phyloP scores from a whole-genome alignment of 2,329 filamentous ascomycete species.

The Colletotrichum acutatum region DNA sequence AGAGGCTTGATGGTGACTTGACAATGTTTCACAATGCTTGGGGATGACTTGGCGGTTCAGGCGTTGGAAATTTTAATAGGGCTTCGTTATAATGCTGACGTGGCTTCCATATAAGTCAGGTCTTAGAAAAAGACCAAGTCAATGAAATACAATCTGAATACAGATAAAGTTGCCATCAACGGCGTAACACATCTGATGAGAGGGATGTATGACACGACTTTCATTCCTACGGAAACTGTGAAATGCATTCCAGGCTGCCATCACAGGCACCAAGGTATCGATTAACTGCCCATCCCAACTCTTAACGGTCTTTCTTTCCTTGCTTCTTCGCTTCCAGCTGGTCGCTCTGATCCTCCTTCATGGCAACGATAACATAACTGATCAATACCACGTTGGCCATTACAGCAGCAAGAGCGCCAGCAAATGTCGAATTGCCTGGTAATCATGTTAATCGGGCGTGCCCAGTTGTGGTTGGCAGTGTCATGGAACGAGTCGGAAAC shows the following conservation, averaged over 20 bases:
- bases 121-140: background rate
- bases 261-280: background rate
- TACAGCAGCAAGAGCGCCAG: conserved; percentile 85
- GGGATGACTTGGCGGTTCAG: background rate
- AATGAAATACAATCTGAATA: background rate
- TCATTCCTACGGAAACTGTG: background rate
- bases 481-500: too few species aligned
- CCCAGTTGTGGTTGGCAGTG: too few species aligned
- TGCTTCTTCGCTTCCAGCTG: conserved; percentile 52
- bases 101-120: background rate
- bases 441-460: background rate
- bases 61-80: background rate
- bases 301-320: conserved; percentile 61
- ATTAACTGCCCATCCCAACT: background rate
- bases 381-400: conserved; percentile 93
- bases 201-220: background rate
- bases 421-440: conserved; percentile 87
- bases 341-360: conserved; percentile 80
- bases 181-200: background rate
- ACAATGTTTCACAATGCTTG: background rate
- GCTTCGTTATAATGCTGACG: background rate
- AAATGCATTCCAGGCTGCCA: background rate
- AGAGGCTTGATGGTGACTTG: background rate
- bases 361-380: conserved; percentile 90
- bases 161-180: background rate